A percentile compares a stretch with the other conserved stretches of the same genome.
These are phyloP conservation scores for Spiraea crenata DNA, from an alignment of 331 rosid species.

Conservation along the genomic window DNA sequence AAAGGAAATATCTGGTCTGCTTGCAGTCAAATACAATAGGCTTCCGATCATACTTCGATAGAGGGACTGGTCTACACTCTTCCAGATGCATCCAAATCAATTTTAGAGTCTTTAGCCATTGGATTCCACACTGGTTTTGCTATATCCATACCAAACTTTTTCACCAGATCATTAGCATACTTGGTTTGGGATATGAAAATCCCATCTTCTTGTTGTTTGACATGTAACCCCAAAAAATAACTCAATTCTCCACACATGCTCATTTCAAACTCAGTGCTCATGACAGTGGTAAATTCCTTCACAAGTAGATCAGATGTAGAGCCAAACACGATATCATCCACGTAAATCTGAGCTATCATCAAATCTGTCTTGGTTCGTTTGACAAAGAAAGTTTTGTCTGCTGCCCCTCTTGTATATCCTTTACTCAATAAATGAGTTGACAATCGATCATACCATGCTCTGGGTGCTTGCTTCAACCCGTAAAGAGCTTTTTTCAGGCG, in stretches of 20 bases:
- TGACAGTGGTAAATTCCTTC: neutral
- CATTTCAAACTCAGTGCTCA: neutral
- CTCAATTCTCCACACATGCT: neutral
- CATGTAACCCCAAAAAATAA: neutral
- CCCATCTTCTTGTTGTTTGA: neutral
- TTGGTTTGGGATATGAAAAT: neutral
- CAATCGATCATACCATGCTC: neutral
- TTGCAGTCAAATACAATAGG: constrained; percentile 5
- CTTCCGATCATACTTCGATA: constrained; percentile 11
- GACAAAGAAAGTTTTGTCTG: neutral
- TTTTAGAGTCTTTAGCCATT: neutral
- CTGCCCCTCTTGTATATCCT: neutral
- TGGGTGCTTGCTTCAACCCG: too few species aligned
- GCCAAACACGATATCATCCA: constrained; percentile 2
- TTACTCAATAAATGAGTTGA: neutral
- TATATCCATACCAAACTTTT: neutral
- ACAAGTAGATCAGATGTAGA: neutral
- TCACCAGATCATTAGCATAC: constrained; percentile 1
- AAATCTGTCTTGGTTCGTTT: neutral
- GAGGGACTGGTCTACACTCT: neutral
- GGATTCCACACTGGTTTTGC: too few species aligned
- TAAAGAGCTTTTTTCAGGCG: too few species aligned
- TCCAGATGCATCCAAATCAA: neutral
- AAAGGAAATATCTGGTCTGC: neutral
- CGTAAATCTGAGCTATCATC: neutral